A percentile compares a stretch with the other conserved stretches of the same genome.
These are phyloP conservation scores for Pseudocercospora fijiensis DNA, from an alignment of 2,329 filamentous ascomycete species.

Conservation along the genomic window DNA sequence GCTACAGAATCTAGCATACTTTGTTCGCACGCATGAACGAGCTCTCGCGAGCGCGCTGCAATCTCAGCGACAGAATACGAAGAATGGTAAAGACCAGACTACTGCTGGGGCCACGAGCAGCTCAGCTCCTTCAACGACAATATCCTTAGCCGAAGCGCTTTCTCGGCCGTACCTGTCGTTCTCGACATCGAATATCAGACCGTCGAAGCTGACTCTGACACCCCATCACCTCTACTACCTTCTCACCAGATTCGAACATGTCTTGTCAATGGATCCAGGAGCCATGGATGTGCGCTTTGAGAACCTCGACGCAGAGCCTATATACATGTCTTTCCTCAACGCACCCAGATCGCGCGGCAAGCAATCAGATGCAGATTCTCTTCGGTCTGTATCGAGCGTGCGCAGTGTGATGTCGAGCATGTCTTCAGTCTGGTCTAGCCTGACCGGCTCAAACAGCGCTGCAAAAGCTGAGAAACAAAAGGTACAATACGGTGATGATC, in stretches of 20 bases:
- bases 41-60: slow-evolving; percentile 94
- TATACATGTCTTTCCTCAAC: slow-evolving; percentile 93
- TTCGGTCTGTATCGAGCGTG: slow-evolving; percentile 94
- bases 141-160: slow-evolving; percentile 75
- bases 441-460: slow-evolving; percentile 77
- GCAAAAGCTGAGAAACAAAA: slow-evolving; percentile 89
- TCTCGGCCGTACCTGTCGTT: slow-evolving; percentile 84
- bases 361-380: slow-evolving; percentile 80
- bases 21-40: slow-evolving; percentile 96
- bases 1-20: slow-evolving; percentile 82
- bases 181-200: slow-evolving; percentile 73
- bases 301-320: slow-evolving; percentile 81
- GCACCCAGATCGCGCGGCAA: slow-evolving; percentile 76
- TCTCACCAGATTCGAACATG: slow-evolving; percentile 82
- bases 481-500: slow-evolving; percentile 76
- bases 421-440: slow-evolving; percentile 86
- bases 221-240: slow-evolving; percentile 97
- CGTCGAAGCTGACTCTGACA: slow-evolving; percentile 86
- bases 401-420: slow-evolving; percentile 97
- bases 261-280: slow-evolving; percentile 83
- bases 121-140: slow-evolving; percentile 65
- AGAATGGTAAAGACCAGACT: slow-evolving; percentile 52
- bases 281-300: slow-evolving; percentile 96
- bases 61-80: slow-evolving; percentile 69
- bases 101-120: slow-evolving; percentile 51